Conservation (phyloP, 345 rosid genomes). For the Pugionium dolabratum region DNA sequence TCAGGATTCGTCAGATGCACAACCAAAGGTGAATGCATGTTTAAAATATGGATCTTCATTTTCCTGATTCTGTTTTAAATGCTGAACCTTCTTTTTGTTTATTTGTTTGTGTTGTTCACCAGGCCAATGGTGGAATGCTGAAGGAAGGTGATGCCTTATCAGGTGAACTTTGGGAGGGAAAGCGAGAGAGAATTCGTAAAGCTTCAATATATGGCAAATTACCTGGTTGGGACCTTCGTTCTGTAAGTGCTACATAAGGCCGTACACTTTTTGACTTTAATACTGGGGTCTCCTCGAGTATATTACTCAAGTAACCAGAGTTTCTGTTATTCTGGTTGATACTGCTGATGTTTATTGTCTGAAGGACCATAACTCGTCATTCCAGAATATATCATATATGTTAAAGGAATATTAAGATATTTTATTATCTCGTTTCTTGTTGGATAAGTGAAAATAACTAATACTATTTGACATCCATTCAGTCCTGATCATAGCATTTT, state of each 20-base stretch:
- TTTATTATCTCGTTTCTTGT: too few species aligned
- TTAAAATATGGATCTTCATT: constrained; percentile 16
- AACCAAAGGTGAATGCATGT: constrained; percentile 61
- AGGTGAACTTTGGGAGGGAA: constrained; percentile 90
- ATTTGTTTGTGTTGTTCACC: constrained; percentile 31
- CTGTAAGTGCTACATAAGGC: constrained; percentile 69
- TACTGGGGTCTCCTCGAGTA: constrained; percentile 8
- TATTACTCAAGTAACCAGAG: constrained; percentile 7
- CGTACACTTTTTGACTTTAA: constrained; percentile 5
- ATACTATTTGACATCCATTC: too few species aligned
- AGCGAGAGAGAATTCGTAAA: constrained; percentile 87
- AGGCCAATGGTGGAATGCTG: constrained; percentile 81
- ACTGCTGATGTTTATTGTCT: constrained; percentile 7
- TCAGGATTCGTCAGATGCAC: constrained; percentile 91
- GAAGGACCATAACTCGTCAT: constrained; percentile 12
- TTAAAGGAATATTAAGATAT: background rate
- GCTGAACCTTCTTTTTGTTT: background rate
- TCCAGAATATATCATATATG: background rate
- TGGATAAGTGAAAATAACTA: too few species aligned
- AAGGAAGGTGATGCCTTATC: constrained; percentile 93
- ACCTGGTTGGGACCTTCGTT: constrained; percentile 95
- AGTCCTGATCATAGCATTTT: constrained; percentile 5
- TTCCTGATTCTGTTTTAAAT: constrained; percentile 8
- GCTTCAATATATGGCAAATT: constrained; percentile 78
- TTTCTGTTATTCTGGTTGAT: constrained; percentile 19